phyloP scores from a whole-genome alignment of 176 grass and related monocot genomes.

The Oryza meridionalis region DNA sequence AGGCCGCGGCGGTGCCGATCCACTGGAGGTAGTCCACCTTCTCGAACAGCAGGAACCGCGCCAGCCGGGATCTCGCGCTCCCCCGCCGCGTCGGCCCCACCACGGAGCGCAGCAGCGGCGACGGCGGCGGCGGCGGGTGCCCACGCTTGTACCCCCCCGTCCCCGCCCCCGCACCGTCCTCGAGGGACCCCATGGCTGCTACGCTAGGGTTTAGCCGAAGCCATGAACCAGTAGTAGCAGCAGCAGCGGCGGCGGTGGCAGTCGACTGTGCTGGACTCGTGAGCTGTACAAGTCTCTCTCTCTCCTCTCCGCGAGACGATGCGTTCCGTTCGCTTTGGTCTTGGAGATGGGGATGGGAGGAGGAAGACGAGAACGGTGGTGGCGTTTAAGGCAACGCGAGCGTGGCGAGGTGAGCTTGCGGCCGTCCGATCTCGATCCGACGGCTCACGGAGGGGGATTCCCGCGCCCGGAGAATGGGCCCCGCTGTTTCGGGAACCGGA shows the following conservation, averaged over 20 bases:
- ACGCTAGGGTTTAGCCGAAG: constrained; percentile 12
- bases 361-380: background rate
- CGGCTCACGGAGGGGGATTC: background rate
- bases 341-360: background rate
- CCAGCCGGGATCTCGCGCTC: constrained; percentile 71
- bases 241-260: background rate
- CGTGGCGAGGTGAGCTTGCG: background rate
- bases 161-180: constrained; percentile 29
- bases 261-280: constrained; percentile 29
- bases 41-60: constrained; percentile 76
- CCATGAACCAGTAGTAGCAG: background rate
- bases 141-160: constrained; percentile 56
- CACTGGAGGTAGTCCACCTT: constrained; percentile 83
- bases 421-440: constrained; percentile 24
- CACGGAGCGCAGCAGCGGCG: constrained; percentile 17
- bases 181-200: constrained; percentile 75
- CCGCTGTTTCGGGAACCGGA: constrained; percentile 39
- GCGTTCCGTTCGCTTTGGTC: constrained; percentile 34
- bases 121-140: background rate
- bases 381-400: constrained; percentile 27
- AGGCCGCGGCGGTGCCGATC: constrained; percentile 60
- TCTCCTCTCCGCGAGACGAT: constrained; percentile 8
- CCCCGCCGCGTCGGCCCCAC: constrained; percentile 26
- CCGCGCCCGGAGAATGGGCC: constrained; percentile 39
- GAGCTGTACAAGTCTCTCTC: background rate